A percentile compares a stretch with the other conserved stretches of the same genome.
Evolutionary conservation across 305 asterid genomes (phyloP).

Genomic region (Fraxinus angustifolia): DNA sequence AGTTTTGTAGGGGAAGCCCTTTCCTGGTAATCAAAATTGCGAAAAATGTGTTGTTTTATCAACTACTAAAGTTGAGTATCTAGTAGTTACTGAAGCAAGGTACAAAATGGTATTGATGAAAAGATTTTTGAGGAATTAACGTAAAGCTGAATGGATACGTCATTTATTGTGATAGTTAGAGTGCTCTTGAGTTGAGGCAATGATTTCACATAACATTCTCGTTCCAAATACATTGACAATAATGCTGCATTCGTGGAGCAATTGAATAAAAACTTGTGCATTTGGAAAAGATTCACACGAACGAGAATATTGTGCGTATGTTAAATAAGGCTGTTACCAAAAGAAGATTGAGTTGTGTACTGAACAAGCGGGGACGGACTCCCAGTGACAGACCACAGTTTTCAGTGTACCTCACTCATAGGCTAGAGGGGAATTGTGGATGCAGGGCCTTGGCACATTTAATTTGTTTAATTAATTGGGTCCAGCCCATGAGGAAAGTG

Average conservation of each 20-base stretch:
- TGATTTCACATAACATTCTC: neutral
- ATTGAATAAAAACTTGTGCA: neutral
- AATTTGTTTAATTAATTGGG: neutral
- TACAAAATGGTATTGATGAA: neutral
- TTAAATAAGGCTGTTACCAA: neutral
- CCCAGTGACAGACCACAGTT: neutral
- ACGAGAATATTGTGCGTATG: neutral
- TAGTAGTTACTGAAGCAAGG: neutral
- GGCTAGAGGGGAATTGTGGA: neutral
- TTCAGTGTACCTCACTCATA: neutral
- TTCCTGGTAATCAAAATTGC: neutral
- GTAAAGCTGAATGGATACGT: neutral
- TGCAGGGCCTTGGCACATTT: neutral
- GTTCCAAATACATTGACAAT: neutral
- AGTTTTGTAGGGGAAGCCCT: neutral
- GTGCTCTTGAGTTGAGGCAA: neutral
- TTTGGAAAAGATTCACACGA: neutral
- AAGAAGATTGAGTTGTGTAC: neutral
- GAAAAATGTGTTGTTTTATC: neutral
- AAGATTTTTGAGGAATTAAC: neutral
- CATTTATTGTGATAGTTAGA: neutral
- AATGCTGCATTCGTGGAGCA: neutral
- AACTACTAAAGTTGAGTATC: neutral
- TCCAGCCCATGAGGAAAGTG: neutral
- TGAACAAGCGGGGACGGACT: neutral